phyloP scores from a whole-genome alignment of 2,329 filamentous ascomycete species.

The Diaporthe sp. region DNA sequence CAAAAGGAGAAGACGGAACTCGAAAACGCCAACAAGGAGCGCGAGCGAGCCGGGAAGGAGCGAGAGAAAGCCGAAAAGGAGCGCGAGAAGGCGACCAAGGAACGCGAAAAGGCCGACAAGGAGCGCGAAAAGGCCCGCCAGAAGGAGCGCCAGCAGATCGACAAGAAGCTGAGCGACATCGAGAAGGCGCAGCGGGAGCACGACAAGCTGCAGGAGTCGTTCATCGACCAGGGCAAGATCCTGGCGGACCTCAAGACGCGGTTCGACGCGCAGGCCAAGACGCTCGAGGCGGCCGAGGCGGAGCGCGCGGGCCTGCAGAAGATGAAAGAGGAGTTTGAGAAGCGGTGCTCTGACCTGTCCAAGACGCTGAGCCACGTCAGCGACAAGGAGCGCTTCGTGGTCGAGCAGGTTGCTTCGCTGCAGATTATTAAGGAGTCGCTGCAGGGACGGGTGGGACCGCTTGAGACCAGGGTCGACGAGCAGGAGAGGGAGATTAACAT shows the following conservation, averaged over 20 bases:
- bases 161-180: slow-evolving; percentile 35
- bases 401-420: slow-evolving; percentile 41
- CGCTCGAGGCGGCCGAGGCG: slow-evolving; percentile 31
- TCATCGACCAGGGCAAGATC: slow-evolving; percentile 41
- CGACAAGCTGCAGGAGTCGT: slow-evolving; percentile 37
- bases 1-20: slow-evolving; percentile 35
- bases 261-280: slow-evolving; percentile 43
- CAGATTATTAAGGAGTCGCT: slow-evolving; percentile 42
- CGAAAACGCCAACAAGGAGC: slow-evolving; percentile 21
- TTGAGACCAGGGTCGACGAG: slow-evolving; percentile 42
- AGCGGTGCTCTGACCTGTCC: slow-evolving; percentile 37
- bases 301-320: slow-evolving; percentile 35
- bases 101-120: slow-evolving; percentile 34
- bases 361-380: slow-evolving; percentile 38
- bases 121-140: slow-evolving; percentile 31
- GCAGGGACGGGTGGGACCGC: slow-evolving; percentile 40
- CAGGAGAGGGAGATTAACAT: slow-evolving; percentile 37
- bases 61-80: slow-evolving; percentile 20
- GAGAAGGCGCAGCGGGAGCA: slow-evolving; percentile 38
- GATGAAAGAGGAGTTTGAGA: slow-evolving; percentile 39
- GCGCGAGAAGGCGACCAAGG: slow-evolving; percentile 26
- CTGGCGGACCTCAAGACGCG: slow-evolving; percentile 45
- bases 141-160: slow-evolving; percentile 30
- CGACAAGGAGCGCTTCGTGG: slow-evolving; percentile 40
- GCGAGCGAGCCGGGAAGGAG: slow-evolving; percentile 3